These are phyloP conservation scores for Asclepias syriaca DNA, from an alignment of 257 asterid genomes.

Conservation along the genomic window DNA sequence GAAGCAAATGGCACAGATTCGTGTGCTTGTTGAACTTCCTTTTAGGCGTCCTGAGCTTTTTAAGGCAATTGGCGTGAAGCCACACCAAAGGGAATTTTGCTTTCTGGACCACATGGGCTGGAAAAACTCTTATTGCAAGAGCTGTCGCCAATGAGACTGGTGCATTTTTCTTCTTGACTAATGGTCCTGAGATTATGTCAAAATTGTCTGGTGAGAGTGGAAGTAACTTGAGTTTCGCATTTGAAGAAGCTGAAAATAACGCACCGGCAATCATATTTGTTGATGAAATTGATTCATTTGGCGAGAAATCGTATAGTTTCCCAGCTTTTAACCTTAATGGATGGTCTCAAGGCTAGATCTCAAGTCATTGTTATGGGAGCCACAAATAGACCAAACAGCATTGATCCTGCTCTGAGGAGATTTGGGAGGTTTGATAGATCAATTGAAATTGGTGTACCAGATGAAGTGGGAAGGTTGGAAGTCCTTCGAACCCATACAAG, in stretches of 20 bases:
- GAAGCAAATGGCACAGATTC: constrained; percentile 8
- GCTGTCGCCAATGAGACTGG: constrained; percentile 11
- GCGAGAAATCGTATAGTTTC: constrained; percentile 5
- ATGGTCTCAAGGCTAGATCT: constrained; percentile 8
- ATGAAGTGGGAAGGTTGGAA: constrained; percentile 8
- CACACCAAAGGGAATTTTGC: constrained; percentile 8
- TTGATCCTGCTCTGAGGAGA: constrained; percentile 6
- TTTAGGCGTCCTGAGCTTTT: constrained; percentile 2
- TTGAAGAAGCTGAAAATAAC: constrained; percentile 9
- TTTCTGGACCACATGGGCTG: constrained; percentile 8
- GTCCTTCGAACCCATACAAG: constrained; percentile 7
- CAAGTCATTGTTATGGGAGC: constrained; percentile 10
- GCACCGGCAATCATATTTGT: constrained; percentile 6
- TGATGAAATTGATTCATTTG: constrained; percentile 8
- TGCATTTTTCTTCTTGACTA: constrained; percentile 1
- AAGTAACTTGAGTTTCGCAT: constrained; percentile 8
- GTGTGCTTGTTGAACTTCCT: constrained; percentile 11
- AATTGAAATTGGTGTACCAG: constrained; percentile 8
- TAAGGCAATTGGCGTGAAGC: constrained; percentile 9
- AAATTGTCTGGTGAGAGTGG: constrained; percentile 9
- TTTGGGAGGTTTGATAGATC: constrained; percentile 8
- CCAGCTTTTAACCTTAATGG: constrained; percentile 6
- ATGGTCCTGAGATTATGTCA: constrained; percentile 8
- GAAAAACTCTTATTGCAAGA: constrained; percentile 5
- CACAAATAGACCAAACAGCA: constrained; percentile 9